These are phyloP conservation scores for Myxozyma kluyveri DNA, from an alignment of 805 yeast species.

Conservation along the genomic window DNA sequence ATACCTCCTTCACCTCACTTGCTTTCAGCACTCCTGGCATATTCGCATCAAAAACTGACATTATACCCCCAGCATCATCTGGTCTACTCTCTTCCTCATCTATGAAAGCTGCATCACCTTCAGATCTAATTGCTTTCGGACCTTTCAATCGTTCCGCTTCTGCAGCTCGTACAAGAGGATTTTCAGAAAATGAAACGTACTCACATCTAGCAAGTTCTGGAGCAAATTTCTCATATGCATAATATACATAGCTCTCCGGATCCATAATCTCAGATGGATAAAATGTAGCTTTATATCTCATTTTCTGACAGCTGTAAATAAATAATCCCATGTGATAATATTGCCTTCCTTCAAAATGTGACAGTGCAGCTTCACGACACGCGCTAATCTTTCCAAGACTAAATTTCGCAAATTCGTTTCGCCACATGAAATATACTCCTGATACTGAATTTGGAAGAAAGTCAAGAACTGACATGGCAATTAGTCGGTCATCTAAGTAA, in stretches of 20 bases:
- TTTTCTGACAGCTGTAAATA: constrained; percentile 73
- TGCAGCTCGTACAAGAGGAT: constrained; percentile 32
- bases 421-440: constrained; percentile 85
- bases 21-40: constrained; percentile 13
- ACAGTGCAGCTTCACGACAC: constrained; percentile 61
- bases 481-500: constrained; percentile 57
- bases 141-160: neutral
- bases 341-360: constrained; percentile 47
- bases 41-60: constrained; percentile 7
- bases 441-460: constrained; percentile 73
- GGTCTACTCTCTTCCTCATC: neutral
- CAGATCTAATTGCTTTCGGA: neutral
- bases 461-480: constrained; percentile 77
- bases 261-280: constrained; percentile 38
- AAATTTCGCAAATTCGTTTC: constrained; percentile 66
- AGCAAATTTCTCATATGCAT: constrained; percentile 16
- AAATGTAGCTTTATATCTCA: constrained; percentile 75
- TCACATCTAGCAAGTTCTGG: constrained; percentile 18
- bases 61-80: neutral
- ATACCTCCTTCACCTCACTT: neutral
- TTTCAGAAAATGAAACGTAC: constrained; percentile 19
- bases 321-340: constrained; percentile 80
- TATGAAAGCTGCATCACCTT: neutral
- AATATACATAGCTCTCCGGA: constrained; percentile 31
- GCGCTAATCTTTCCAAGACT: constrained; percentile 79